phyloP scores from a whole-genome alignment of 73 alveolate species.

The Paramecium primaurelia region DNA sequence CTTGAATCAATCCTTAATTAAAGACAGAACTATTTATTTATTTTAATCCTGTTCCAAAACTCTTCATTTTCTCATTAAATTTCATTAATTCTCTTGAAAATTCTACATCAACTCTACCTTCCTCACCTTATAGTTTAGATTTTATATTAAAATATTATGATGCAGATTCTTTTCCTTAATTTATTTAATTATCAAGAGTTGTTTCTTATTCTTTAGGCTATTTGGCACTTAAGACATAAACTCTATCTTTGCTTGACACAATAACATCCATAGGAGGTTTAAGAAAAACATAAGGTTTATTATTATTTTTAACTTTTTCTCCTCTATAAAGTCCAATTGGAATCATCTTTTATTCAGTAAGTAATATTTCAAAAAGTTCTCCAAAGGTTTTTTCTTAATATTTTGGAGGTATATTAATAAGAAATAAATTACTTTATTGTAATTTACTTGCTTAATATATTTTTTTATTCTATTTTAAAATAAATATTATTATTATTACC shows the following conservation, averaged over 20 bases:
- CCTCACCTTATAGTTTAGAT: slow-evolving; percentile 50
- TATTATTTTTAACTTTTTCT: slow-evolving; percentile 42
- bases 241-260: slow-evolving; percentile 41
- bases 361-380: slow-evolving; percentile 66
- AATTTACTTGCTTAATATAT: slow-evolving; percentile 68
- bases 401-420: slow-evolving; percentile 69
- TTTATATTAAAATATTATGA: neutral
- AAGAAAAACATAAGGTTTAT: slow-evolving; percentile 77
- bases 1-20: slow-evolving; percentile 24
- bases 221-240: slow-evolving; percentile 56
- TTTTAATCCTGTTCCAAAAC: neutral
- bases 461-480: neutral
- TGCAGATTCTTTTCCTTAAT: neutral
- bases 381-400: slow-evolving; percentile 45
- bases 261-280: slow-evolving; percentile 70
- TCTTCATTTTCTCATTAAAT: neutral
- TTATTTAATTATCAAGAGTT: neutral
- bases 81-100: slow-evolving; percentile 26
- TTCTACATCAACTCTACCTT: slow-evolving; percentile 60
- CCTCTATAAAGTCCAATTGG: slow-evolving; percentile 79
- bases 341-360: slow-evolving; percentile 70
- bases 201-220: slow-evolving; percentile 55
- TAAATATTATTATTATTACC: neutral
- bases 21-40: neutral
- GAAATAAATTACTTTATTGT: slow-evolving; percentile 64